Percentiles rank a stretch among this genome's conserved stretches.
These are phyloP conservation scores for Colletotrichum navitas DNA, from an alignment of 2,329 filamentous ascomycete species.

Conservation along the genomic window DNA sequence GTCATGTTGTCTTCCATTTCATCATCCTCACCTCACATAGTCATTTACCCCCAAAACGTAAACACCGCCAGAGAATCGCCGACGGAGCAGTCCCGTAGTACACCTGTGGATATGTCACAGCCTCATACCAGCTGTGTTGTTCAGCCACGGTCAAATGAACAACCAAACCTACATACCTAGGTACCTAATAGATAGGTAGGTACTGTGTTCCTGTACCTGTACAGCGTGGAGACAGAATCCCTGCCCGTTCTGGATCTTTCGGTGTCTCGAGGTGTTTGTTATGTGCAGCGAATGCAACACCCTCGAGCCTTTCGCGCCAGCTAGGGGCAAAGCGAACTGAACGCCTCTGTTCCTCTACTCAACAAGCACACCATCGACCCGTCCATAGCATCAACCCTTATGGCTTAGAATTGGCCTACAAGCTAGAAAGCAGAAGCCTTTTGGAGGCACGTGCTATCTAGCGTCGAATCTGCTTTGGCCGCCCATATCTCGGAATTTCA, in stretches of 20 bases:
- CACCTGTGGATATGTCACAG: neutral
- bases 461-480: conserved; percentile 8
- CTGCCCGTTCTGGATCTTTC: conserved; percentile 20
- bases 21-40: neutral
- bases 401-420: neutral
- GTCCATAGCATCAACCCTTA: neutral
- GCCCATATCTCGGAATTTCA: neutral
- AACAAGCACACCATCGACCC: conserved; percentile 5
- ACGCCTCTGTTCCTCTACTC: neutral
- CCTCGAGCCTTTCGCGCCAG: conserved; percentile 17
- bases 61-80: neutral
- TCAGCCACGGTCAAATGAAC: neutral
- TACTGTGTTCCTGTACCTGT: neutral
- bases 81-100: too few relatives aligned
- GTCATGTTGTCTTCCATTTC: neutral
- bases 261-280: conserved; percentile 18
- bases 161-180: too few relatives aligned
- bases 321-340: conserved; percentile 4
- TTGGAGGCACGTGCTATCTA: conserved; percentile 14
- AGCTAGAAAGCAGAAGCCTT: neutral
- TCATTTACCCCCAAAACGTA: neutral
- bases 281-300: conserved; percentile 6
- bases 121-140: too few relatives aligned
- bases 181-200: too few relatives aligned
- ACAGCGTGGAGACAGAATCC: neutral